phyloP scores from a whole-genome alignment of 306 rosid genomes.

The Senna siamea region DNA sequence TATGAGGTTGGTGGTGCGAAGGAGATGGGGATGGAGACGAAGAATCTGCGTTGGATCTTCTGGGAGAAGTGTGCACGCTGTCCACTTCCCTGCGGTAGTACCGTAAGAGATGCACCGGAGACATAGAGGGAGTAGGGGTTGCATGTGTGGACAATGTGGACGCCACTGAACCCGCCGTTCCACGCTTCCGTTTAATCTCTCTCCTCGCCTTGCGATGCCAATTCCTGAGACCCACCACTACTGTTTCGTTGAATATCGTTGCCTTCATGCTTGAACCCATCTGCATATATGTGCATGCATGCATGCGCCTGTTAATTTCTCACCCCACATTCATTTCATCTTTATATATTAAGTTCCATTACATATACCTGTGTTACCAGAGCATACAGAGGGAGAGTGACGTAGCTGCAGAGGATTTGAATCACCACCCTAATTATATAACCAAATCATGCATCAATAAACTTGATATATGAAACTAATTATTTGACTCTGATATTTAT shows the following conservation, averaged over 20 bases:
- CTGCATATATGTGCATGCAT: no score
- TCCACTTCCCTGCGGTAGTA: conserved; percentile 56
- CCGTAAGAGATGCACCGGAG: conserved; percentile 68
- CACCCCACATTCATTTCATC: no score
- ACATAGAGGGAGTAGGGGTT: conserved; percentile 53
- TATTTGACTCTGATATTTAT: no score
- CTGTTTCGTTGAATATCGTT: conserved; percentile 79
- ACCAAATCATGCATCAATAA: not conserved
- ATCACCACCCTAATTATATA: conserved; percentile 57
- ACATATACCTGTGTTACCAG: conserved; percentile 96
- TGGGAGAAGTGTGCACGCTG: conserved; percentile 55
- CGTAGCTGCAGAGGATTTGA: conserved; percentile 89
- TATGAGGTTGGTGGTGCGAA: no score
- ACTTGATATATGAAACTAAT: no score
- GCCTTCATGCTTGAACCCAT: conserved; percentile 90
- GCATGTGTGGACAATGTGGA: conserved; percentile 61
- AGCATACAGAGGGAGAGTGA: conserved; percentile 89
- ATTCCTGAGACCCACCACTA: conserved; percentile 64
- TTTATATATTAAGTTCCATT: no score
- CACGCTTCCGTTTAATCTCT: conserved; percentile 60
- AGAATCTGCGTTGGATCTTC: conserved; percentile 45
- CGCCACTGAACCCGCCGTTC: not conserved
- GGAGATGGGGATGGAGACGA: conserved; percentile 58
- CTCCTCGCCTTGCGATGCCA: conserved; percentile 80
- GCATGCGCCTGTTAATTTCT: no score